phyloP scores from a whole-genome alignment of 2,329 filamentous ascomycete genomes.

The Aureobasidium sp. region DNA sequence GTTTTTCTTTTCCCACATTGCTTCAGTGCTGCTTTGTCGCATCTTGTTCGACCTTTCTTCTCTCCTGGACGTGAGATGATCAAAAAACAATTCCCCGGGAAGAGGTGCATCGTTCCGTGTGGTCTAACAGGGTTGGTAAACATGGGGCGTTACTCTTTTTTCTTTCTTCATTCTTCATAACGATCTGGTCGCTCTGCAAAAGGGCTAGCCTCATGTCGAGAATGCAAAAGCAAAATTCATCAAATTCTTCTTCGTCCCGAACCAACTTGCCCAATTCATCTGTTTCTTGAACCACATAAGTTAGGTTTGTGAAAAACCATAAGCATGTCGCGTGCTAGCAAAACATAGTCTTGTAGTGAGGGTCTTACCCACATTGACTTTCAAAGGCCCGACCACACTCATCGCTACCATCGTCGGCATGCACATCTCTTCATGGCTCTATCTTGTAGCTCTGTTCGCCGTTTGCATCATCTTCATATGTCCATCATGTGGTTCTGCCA shows the following conservation, averaged over 20 bases:
- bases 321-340: no score
- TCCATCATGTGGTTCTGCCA: no score
- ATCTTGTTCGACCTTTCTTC: neutral
- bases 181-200: neutral
- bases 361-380: no score
- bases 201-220: constrained; percentile 5
- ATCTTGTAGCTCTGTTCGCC: no score
- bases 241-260: neutral
- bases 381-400: no score
- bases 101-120: constrained; percentile 5
- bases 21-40: neutral
- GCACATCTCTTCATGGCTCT: no score
- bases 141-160: neutral
- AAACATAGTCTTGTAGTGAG: no score
- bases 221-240: constrained; percentile 8
- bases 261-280: neutral
- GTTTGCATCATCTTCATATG: no score
- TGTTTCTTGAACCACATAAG: neutral
- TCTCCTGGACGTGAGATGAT: constrained; percentile 3
- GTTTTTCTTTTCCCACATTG: neutral
- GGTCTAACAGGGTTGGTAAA: constrained; percentile 2
- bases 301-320: no score
- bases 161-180: neutral
- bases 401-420: no score
- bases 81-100: neutral